Conservation (phyloP, 2,329 filamentous ascomycete species). For the Trichoderma arundinaceum region DNA sequence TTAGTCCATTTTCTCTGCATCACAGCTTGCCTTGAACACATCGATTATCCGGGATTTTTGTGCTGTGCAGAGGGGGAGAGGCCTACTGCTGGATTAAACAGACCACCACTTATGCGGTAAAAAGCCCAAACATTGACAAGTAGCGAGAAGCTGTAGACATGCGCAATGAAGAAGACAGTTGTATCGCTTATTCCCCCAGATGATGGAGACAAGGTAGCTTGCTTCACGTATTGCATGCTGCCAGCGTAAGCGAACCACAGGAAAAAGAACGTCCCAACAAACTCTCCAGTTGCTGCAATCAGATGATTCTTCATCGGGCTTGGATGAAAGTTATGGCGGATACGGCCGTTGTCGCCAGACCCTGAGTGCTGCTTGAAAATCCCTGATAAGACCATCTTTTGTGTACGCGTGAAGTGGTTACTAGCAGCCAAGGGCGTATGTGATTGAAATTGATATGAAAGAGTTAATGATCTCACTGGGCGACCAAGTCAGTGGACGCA, state of each 20-base stretch:
- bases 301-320: not conserved
- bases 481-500: too few relatives aligned
- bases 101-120: conserved; percentile 10
- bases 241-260: not conserved
- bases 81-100: conserved; percentile 8
- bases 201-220: not conserved
- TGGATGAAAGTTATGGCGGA: not conserved
- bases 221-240: not conserved
- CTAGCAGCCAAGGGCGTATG: too few relatives aligned
- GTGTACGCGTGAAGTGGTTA: too few relatives aligned
- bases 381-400: not conserved
- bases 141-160: not conserved
- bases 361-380: not conserved
- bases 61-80: not conserved
- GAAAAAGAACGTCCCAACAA: not conserved
- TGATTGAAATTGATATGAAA: too few relatives aligned
- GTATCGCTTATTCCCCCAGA: not conserved
- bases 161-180: not conserved
- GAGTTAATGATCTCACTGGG: too few relatives aligned
- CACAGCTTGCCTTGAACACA: too few relatives aligned
- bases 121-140: conserved; percentile 4
- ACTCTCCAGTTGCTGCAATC: not conserved
- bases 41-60: too few relatives aligned
- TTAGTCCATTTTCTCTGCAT: not conserved
- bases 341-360: not conserved